These are phyloP conservation scores for Wickerhamiella bombiphila DNA, from an alignment of 805 yeast species.

Conservation along the genomic window DNA sequence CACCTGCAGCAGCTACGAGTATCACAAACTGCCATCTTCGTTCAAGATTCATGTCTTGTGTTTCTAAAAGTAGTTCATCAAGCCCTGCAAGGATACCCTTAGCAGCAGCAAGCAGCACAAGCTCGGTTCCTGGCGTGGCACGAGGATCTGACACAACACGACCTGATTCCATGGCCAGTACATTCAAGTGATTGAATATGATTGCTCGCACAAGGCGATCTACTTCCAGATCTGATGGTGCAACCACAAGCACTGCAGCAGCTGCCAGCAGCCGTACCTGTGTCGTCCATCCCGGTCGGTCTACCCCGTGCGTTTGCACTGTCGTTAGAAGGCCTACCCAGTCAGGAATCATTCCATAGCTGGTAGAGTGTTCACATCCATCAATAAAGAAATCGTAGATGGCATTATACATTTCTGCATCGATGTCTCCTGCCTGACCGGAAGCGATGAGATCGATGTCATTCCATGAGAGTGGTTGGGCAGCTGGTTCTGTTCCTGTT, in stretches of 20 bases:
- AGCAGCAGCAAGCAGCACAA: not conserved
- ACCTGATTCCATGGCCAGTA: not conserved
- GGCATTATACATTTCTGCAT: constrained; percentile 1
- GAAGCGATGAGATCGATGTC: constrained; percentile 6
- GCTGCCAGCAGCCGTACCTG: not conserved
- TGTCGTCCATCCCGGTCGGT: not conserved
- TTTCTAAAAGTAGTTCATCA: not conserved
- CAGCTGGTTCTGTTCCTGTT: no score
- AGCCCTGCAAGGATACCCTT: not conserved
- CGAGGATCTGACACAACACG: not conserved
- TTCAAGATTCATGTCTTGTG: not conserved
- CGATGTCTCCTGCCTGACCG: constrained; percentile 4
- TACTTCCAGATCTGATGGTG: not conserved
- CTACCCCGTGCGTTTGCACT: not conserved
- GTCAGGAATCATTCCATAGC: not conserved
- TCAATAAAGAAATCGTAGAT: constrained; percentile 12
- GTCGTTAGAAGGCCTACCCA: not conserved
- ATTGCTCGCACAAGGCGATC: not conserved
- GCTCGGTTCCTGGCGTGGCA: not conserved
- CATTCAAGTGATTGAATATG: not conserved
- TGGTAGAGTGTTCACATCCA: constrained; percentile 3
- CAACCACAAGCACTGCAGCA: not conserved
- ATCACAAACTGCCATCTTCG: not conserved
- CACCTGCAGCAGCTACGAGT: not conserved
- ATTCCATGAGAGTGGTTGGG: no score